These are phyloP conservation scores for Stereum hirsutum DNA, from an alignment of 1,284 basidiomycete species.

Conservation along the genomic window DNA sequence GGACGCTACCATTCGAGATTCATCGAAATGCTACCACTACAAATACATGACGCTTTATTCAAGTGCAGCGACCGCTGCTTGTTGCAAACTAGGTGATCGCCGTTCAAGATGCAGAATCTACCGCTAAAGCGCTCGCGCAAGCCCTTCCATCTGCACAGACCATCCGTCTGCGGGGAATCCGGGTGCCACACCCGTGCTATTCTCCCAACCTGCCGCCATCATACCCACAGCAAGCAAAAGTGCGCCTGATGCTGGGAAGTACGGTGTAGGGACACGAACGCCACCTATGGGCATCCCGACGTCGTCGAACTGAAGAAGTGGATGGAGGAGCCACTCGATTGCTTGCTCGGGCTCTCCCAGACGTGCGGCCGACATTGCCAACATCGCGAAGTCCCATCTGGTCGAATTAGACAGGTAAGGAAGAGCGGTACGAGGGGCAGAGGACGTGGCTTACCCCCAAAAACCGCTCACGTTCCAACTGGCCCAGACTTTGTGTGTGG, in stretches of 20 bases:
- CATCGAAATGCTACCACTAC: too few species aligned
- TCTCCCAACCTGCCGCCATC: slow-evolving; percentile 52
- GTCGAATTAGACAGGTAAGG: background rate
- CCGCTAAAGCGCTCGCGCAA: background rate
- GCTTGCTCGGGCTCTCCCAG: slow-evolving; percentile 39
- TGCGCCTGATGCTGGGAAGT: slow-evolving; percentile 48
- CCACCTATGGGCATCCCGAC: slow-evolving; percentile 54
- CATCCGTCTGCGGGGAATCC: slow-evolving; percentile 41
- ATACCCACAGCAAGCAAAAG: slow-evolving; percentile 44
- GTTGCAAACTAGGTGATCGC: too few species aligned
- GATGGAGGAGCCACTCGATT: slow-evolving; percentile 45
- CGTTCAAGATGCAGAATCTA: too few species aligned
- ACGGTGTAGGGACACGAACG: slow-evolving; percentile 47
- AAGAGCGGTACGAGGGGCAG: background rate
- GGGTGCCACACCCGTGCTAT: slow-evolving; percentile 28
- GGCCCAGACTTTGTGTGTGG: slow-evolving; percentile 44
- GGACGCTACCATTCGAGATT: too few species aligned
- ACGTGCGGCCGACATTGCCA: slow-evolving; percentile 52
- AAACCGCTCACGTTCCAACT: slow-evolving; percentile 47
- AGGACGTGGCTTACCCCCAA: too few species aligned
- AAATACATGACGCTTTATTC: too few species aligned
- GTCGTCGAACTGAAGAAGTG: slow-evolving; percentile 48
- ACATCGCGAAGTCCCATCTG: slow-evolving; percentile 57
- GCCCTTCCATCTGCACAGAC: slow-evolving; percentile 33
- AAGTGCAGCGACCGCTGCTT: too few species aligned